phyloP scores from a whole-genome alignment of 2,329 filamentous ascomycete species.

The Colletotrichum chrysophilum region DNA sequence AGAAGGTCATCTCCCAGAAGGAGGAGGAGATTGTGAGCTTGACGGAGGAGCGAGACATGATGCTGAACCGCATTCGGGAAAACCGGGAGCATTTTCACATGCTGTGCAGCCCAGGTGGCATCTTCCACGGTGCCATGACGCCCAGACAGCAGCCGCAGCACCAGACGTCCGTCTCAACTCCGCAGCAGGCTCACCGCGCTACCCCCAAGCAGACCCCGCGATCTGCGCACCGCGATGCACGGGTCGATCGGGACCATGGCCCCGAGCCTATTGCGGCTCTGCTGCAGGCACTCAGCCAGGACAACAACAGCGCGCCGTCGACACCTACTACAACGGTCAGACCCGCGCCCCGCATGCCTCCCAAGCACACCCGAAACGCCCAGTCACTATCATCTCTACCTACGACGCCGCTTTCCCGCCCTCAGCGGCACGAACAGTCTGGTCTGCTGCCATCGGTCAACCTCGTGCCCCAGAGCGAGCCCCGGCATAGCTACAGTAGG shows the following conservation, averaged over 20 bases:
- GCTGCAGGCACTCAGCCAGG: slow-evolving; percentile 80
- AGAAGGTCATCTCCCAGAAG: slow-evolving; percentile 78
- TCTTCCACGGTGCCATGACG: slow-evolving; percentile 67
- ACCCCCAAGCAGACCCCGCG: slow-evolving; percentile 58
- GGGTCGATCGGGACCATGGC: slow-evolving; percentile 54
- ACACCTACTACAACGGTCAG: slow-evolving; percentile 63
- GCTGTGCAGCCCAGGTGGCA: slow-evolving; percentile 76
- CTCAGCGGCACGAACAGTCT: slow-evolving; percentile 45
- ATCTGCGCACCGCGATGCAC: slow-evolving; percentile 40
- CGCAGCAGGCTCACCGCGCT: slow-evolving; percentile 48
- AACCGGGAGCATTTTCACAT: slow-evolving; percentile 86
- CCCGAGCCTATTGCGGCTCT: slow-evolving; percentile 78
- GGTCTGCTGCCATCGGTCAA: slow-evolving; percentile 67
- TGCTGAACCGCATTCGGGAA: slow-evolving; percentile 85
- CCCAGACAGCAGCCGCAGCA: slow-evolving; percentile 51
- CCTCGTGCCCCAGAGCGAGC: slow-evolving; percentile 66
- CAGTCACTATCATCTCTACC: slow-evolving; percentile 88
- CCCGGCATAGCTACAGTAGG: slow-evolving; percentile 48
- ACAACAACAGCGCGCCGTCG: slow-evolving; percentile 75
- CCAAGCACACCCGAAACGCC: slow-evolving; percentile 74
- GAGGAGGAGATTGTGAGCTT: slow-evolving; percentile 74
- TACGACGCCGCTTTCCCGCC: slow-evolving; percentile 70
- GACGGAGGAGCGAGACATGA: slow-evolving; percentile 76
- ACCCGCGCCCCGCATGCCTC: slow-evolving; percentile 51
- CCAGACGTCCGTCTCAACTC: slow-evolving; percentile 37